phyloP scores from a whole-genome alignment of 495 filamentous ascomycete species.

The Trichoderma reesei region DNA sequence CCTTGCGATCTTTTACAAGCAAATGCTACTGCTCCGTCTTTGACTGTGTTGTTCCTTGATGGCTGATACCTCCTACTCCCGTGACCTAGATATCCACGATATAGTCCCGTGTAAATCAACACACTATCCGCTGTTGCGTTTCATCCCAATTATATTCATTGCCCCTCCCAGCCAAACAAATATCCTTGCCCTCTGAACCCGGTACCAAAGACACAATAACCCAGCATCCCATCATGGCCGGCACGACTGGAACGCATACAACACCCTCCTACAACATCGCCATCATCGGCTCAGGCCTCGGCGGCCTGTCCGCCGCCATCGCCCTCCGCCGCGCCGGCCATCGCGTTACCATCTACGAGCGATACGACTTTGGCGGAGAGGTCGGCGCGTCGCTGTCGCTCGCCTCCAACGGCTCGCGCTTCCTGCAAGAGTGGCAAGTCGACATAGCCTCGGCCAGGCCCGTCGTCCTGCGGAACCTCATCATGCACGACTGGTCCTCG shows the following conservation, averaged over 20 bases:
- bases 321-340: slow-evolving; percentile 36
- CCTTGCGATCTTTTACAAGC: too few species aligned
- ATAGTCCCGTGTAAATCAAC: too few species aligned
- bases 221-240: background rate
- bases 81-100: too few species aligned
- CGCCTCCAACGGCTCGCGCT: slow-evolving; percentile 36
- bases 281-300: slow-evolving; percentile 41
- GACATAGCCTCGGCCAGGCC: slow-evolving; percentile 32
- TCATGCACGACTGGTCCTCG: slow-evolving; percentile 33
- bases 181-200: too few species aligned
- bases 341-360: slow-evolving; percentile 41
- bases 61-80: too few species aligned
- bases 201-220: too few species aligned
- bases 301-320: slow-evolving; percentile 38
- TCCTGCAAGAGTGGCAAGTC: slow-evolving; percentile 33
- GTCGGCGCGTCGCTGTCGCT: slow-evolving; percentile 40
- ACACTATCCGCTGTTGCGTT: too few species aligned
- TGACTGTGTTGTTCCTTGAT: too few species aligned
- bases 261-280: slow-evolving; percentile 21
- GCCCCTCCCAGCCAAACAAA: too few species aligned
- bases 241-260: background rate
- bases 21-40: too few species aligned
- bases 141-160: too few species aligned
- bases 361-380: slow-evolving; percentile 36
- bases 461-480: slow-evolving; percentile 36